A percentile compares a stretch with the other conserved stretches of the same genome.
Evolutionary conservation across 305 asterid species (phyloP).

Genomic region (Solanum hybrid): DNA sequence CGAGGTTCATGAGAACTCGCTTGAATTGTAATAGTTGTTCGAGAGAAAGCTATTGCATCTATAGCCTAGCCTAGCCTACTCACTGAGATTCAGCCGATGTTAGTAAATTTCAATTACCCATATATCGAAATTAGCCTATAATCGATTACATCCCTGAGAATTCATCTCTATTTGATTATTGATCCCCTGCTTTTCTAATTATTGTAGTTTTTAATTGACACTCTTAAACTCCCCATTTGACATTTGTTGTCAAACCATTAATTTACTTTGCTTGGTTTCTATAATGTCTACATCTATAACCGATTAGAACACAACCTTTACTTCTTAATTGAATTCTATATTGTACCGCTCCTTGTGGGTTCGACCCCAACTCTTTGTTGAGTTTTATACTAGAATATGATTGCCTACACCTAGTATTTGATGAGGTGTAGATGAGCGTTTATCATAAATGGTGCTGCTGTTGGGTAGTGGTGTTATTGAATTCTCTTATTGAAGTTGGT

Average conservation of each 20-base stretch:
- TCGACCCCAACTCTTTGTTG: neutral
- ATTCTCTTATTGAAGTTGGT: neutral
- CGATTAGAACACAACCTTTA: neutral
- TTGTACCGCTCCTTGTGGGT: neutral
- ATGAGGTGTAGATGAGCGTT: neutral
- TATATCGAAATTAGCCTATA: neutral
- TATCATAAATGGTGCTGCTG: neutral
- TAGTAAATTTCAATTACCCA: neutral
- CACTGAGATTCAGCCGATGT: neutral
- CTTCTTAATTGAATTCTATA: neutral
- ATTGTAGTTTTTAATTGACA: too few species aligned
- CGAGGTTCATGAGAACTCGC: neutral
- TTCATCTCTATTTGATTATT: neutral
- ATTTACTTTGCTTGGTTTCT: neutral
- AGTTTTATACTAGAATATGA: too few species aligned
- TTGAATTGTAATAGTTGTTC: neutral
- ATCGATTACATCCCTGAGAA: neutral
- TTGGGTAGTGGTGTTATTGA: neutral
- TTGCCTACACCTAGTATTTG: too few species aligned
- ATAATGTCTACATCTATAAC: neutral
- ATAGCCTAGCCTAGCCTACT: neutral
- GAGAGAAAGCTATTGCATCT: neutral
- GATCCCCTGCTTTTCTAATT: neutral
- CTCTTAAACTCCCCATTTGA: neutral
- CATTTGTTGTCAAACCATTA: neutral